Conservation (phyloP, 306 rosid species). For the Malus fusca region DNA sequence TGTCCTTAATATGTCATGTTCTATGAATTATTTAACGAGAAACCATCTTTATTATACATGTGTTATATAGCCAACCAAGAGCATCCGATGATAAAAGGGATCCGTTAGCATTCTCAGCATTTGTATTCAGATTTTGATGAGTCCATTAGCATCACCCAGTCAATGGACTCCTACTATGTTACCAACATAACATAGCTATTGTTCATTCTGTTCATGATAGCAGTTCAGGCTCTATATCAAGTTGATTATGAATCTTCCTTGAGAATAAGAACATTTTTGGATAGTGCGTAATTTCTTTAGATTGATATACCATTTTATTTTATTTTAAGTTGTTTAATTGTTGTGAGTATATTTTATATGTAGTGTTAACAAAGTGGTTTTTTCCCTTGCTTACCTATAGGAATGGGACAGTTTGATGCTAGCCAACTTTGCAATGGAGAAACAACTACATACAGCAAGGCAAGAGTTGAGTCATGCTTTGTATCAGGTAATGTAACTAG, state of each 20-base stretch:
- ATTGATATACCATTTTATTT: background rate
- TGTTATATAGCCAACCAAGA: background rate
- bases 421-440: conserved; percentile 85
- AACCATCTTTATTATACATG: no score
- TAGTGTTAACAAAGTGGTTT: background rate
- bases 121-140: background rate
- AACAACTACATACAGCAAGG: conserved; percentile 87
- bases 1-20: background rate
- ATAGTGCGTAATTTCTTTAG: background rate
- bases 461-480: conserved; percentile 95
- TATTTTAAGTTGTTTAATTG: background rate
- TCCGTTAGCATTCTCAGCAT: background rate
- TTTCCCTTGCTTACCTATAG: conserved; percentile 25
- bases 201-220: background rate
- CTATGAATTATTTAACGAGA: no score
- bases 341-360: background rate
- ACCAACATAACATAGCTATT: background rate
- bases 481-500: conserved; percentile 58
- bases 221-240: background rate
- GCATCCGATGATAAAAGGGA: background rate
- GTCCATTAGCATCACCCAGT: background rate
- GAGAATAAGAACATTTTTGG: background rate
- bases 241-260: background rate
- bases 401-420: conserved; percentile 94
- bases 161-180: background rate